Evolutionary conservation across 768 basidiomycete species (phyloP), one percentile per base, ranked within the genome.

Genomic region (Leccinum ochraceum): DNA sequence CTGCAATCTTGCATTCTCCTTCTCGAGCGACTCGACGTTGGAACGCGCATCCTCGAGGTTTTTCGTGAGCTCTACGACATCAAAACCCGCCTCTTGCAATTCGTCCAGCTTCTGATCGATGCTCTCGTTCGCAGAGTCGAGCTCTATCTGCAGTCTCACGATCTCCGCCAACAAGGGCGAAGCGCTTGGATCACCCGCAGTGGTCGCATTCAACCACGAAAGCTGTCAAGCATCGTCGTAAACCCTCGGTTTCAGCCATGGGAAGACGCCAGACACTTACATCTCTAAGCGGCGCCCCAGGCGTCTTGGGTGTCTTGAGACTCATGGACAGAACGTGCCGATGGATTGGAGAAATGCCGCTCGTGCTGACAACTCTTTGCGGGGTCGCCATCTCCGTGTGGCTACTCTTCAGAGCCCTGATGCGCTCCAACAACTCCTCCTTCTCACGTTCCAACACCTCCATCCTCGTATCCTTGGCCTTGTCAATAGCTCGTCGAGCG

Each of bases 71-170:
- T 83, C 85, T 50, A 94, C 84, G 46, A 87, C 87, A 30, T 85
- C 90, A 14, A 88, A 72, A 5, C 92, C 92, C 0, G 88, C 87
- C 59, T 93, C 87, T 68, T 92, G 90, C 3, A 95, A 85, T 55
- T 88, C 86, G 69, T 93, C 92, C 16, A 95, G 80, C 71, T 95
- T 94, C 68, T 93, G 88, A 66, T 95, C 94, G 57, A 95, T 90
- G 66, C 84, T 89, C 37, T 89, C 86, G 69, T 95, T 94, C 10
- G 92, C 93, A 3, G 71, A 80, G 63, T 89, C 88, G 28, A 95
- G 86, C 65, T 94, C 88, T 17, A 78, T 78, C 66, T 94, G 88
- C 39, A 95, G 77, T 24, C 88, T 83, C 54, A 78, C 80, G 54
- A 94, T 90, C 71, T 94, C 89, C 1, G 80, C 75, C n/a, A 92